phyloP scores from a whole-genome alignment of 2,329 filamentous ascomycete species.

The Cercospora berteroae region DNA sequence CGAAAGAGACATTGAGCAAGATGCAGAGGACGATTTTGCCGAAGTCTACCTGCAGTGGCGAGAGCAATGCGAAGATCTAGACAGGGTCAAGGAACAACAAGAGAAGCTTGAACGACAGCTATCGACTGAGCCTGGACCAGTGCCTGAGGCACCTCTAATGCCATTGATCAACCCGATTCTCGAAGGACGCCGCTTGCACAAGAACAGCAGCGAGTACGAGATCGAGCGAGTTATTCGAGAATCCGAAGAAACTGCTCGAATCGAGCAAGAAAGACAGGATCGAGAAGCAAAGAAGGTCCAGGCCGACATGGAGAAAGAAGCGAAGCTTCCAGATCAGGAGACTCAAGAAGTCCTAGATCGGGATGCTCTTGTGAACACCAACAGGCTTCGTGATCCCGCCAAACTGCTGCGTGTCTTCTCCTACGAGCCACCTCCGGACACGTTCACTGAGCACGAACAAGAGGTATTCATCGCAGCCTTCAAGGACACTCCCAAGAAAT shows the following conservation, averaged over 20 bases:
- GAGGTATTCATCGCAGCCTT: slow-evolving; percentile 71
- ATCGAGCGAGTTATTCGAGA: slow-evolving; percentile 69
- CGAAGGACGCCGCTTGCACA: slow-evolving; percentile 51
- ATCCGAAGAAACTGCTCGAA: slow-evolving; percentile 68
- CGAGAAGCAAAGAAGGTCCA: slow-evolving; percentile 62
- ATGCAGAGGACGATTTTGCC: slow-evolving; percentile 36
- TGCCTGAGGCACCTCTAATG: slow-evolving; percentile 46
- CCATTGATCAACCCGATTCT: slow-evolving; percentile 44
- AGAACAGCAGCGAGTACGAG: slow-evolving; percentile 71
- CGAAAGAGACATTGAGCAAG: slow-evolving; percentile 36
- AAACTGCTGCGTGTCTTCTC: slow-evolving; percentile 69
- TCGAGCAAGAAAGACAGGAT: slow-evolving; percentile 59
- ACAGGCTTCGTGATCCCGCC: slow-evolving; percentile 63
- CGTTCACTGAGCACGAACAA: slow-evolving; percentile 70
- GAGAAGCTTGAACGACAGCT: slow-evolving; percentile 38
- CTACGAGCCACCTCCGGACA: slow-evolving; percentile 69
- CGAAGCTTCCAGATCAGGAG: slow-evolving; percentile 69
- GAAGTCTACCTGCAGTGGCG: slow-evolving; percentile 45
- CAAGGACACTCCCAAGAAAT: slow-evolving; percentile 75
- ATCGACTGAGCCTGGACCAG: slow-evolving; percentile 37
- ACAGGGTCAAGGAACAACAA: slow-evolving; percentile 43
- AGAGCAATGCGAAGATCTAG: slow-evolving; percentile 41
- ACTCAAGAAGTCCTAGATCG: slow-evolving; percentile 59
- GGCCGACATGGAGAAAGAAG: slow-evolving; percentile 74
- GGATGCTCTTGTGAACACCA: slow-evolving; percentile 62